These are phyloP conservation scores for Cercospora canescens DNA, from an alignment of 2,329 filamentous ascomycete genomes.

Conservation along the genomic window DNA sequence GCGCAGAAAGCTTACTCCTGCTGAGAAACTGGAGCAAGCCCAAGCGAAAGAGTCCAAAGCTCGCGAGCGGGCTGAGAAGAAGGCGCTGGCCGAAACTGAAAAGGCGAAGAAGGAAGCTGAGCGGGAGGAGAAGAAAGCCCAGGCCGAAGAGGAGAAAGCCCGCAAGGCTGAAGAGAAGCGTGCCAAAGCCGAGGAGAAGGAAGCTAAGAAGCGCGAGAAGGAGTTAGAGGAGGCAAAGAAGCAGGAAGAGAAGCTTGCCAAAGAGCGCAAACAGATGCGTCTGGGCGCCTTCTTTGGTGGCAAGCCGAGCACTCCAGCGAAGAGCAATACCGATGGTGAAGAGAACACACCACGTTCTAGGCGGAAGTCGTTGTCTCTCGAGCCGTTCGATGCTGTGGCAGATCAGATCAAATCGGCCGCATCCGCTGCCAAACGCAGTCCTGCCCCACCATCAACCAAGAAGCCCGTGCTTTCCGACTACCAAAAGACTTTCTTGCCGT, in stretches of 20 bases:
- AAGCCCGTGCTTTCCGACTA: constrained; percentile 42
- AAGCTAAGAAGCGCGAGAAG: constrained; percentile 45
- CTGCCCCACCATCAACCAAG: constrained; percentile 16
- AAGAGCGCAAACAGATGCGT: constrained; percentile 36
- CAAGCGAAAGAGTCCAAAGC: constrained; percentile 28
- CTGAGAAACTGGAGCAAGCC: constrained; percentile 42
- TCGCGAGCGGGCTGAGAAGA: constrained; percentile 35
- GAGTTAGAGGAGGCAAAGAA: constrained; percentile 33
- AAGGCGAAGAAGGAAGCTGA: constrained; percentile 41
- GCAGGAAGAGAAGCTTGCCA: constrained; percentile 34
- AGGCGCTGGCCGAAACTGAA: constrained; percentile 31
- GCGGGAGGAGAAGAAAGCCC: constrained; percentile 42
- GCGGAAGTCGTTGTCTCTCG: constrained; percentile 38
- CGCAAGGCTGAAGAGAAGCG: constrained; percentile 41
- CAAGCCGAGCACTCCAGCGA: constrained; percentile 39
- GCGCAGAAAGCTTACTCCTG: constrained; percentile 42
- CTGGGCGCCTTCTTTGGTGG: constrained; percentile 47
- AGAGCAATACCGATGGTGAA: constrained; percentile 21
- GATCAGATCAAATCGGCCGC: constrained; percentile 26
- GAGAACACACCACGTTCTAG: constrained; percentile 31
- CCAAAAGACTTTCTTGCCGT: constrained; percentile 72
- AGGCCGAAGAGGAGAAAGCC: constrained; percentile 40
- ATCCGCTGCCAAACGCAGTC: constrained; percentile 30
- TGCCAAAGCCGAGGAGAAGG: constrained; percentile 42
- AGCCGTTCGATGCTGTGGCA: constrained; percentile 32